A percentile compares a stretch with the other conserved stretches of the same genome.
Evolutionary conservation across 2,329 filamentous ascomycete genomes (phyloP).

Genomic region (Pleomassaria siparia): DNA sequence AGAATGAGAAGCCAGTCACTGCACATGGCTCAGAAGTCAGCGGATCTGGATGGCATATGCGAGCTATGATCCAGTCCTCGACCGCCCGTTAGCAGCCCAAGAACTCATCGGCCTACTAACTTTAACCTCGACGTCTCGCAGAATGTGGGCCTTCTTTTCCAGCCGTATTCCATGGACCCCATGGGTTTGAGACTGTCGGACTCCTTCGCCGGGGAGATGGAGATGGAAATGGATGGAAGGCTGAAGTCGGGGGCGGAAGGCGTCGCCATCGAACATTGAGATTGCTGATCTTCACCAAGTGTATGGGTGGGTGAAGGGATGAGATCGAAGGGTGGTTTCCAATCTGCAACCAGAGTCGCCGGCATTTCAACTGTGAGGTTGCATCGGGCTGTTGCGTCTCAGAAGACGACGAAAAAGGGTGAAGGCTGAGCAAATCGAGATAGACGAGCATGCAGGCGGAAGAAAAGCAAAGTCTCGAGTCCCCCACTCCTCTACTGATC

Average conservation of each 20-base stretch:
- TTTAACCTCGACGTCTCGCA: not conserved
- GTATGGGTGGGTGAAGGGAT: not conserved
- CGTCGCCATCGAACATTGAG: not conserved
- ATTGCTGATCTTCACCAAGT: not conserved
- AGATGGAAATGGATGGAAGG: not conserved
- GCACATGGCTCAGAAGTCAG: not conserved
- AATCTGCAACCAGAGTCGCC: too few relatives aligned
- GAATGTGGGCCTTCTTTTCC: not conserved
- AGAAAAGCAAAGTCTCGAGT: not conserved
- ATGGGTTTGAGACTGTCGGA: not conserved
- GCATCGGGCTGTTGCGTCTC: not conserved
- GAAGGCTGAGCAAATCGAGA: not conserved
- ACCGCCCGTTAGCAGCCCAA: not conserved
- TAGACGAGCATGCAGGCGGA: not conserved
- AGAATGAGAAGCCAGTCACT: too few relatives aligned
- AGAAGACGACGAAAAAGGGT: not conserved
- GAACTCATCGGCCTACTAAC: not conserved
- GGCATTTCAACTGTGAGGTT: too few relatives aligned
- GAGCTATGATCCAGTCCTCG: not conserved
- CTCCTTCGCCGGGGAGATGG: too few relatives aligned
- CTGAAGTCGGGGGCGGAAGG: not conserved
- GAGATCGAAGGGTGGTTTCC: too few relatives aligned
- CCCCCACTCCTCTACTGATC: not conserved
- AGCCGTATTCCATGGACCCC: not conserved
- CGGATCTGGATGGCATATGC: not conserved